Conservation (phyloP, 495 filamentous ascomycete species). For the Paragyromitra xinjiangensis region DNA sequence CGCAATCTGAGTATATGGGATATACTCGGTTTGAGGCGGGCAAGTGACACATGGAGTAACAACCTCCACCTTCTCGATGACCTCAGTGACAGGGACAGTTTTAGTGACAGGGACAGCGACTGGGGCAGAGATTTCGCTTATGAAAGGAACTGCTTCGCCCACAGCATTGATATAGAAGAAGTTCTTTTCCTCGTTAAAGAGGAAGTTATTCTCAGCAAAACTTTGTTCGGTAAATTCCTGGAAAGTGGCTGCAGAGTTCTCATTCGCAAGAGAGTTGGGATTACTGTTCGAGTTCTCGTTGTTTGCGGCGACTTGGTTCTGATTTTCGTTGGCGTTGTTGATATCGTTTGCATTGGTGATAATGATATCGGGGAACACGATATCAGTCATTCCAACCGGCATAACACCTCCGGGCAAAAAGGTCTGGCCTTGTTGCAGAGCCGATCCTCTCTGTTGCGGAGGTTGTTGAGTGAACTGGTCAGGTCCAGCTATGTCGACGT, state of each 20-base stretch:
- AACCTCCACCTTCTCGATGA: constrained; percentile 41
- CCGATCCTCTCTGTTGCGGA: constrained; percentile 22
- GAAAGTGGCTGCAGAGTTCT: constrained; percentile 54
- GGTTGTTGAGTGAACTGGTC: constrained; percentile 23
- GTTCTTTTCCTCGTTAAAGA: constrained; percentile 56
- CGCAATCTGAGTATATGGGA: constrained; percentile 40
- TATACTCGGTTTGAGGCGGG: constrained; percentile 47
- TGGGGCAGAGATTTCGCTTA: constrained; percentile 27
- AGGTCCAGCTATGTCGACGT: constrained; percentile 57
- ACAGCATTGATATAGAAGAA: constrained; percentile 54
- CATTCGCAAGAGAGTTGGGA: constrained; percentile 54
- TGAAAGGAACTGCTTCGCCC: constrained; percentile 39
- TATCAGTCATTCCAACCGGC: constrained; percentile 57
- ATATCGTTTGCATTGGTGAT: constrained; percentile 58
- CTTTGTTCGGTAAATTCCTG: constrained; percentile 55
- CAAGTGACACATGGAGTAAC: constrained; percentile 49
- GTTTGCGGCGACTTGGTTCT: constrained; percentile 53
- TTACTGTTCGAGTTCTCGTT: constrained; percentile 57
- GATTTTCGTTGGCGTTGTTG: constrained; percentile 58
- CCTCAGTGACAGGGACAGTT: constrained; percentile 28
- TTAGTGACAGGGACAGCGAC: constrained; percentile 18
- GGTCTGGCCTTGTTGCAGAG: constrained; percentile 49
- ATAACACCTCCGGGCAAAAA: constrained; percentile 57
- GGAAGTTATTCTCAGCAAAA: constrained; percentile 49
- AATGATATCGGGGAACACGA: constrained; percentile 58